These are phyloP conservation scores for Podospora didyma DNA, from an alignment of 495 filamentous ascomycete genomes.

Conservation along the genomic window DNA sequence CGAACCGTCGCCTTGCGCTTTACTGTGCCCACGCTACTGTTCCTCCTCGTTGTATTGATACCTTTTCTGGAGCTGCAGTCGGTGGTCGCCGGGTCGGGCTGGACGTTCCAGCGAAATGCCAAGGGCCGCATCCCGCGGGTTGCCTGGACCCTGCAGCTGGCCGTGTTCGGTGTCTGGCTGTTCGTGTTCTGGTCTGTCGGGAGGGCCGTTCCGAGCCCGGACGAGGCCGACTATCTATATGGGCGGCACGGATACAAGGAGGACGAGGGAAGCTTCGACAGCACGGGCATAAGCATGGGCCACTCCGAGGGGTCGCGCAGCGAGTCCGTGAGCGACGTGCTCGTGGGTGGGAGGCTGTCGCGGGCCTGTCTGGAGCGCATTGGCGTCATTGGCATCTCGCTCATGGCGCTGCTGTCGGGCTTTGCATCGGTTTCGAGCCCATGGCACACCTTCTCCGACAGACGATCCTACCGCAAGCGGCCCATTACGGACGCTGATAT, in stretches of 20 bases:
- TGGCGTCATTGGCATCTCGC: constrained; percentile 72
- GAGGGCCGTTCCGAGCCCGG: constrained; percentile 54
- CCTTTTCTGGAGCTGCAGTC: constrained; percentile 69
- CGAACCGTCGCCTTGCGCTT: constrained; percentile 57
- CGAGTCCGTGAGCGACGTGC: constrained; percentile 11
- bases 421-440: constrained; percentile 77
- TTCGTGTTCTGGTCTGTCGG: constrained; percentile 71
- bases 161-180: constrained; percentile 59
- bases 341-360: constrained; percentile 44
- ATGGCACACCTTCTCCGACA: constrained; percentile 73
- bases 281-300: constrained; percentile 25
- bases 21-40: constrained; percentile 61
- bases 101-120: constrained; percentile 50
- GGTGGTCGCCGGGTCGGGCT: constrained; percentile 55
- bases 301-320: constrained; percentile 18
- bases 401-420: constrained; percentile 78
- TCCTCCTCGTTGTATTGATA: constrained; percentile 63
- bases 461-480: constrained; percentile 35
- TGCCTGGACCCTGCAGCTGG: constrained; percentile 57
- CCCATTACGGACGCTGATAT: constrained; percentile 67
- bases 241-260: constrained; percentile 4
- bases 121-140: constrained; percentile 42
- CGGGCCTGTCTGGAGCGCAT: constrained; percentile 75
- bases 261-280: constrained; percentile 15
- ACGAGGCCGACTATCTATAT: constrained; percentile 19